These are phyloP conservation scores for Cercospora janseana DNA, from an alignment of 2,329 filamentous ascomycete genomes.

Conservation along the genomic window DNA sequence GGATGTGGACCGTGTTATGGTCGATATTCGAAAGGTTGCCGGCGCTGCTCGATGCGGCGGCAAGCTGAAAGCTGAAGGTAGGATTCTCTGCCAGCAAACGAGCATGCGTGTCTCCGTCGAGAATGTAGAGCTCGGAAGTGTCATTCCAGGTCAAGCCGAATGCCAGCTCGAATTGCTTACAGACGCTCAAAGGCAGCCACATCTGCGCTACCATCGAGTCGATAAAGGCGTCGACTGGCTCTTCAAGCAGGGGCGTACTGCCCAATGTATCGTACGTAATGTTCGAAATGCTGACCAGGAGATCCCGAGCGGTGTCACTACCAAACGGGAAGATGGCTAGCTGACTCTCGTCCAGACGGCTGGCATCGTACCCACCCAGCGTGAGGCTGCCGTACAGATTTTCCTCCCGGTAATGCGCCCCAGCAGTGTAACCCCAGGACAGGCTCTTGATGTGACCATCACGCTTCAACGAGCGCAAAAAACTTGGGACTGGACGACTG, in stretches of 20 bases:
- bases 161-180: slow-evolving; percentile 41
- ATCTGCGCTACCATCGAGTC: slow-evolving; percentile 45
- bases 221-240: slow-evolving; percentile 33
- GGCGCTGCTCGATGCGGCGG: too few relatives aligned
- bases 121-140: slow-evolving; percentile 40
- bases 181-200: slow-evolving; percentile 42
- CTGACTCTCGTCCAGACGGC: too few relatives aligned
- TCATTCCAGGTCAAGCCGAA: slow-evolving; percentile 44
- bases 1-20: slow-evolving; percentile 35
- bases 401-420: slow-evolving; percentile 34
- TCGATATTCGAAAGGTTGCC: too few relatives aligned
- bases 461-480: slow-evolving; percentile 36
- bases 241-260: slow-evolving; percentile 28
- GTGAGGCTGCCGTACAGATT: slow-evolving; percentile 33
- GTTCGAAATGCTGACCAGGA: slow-evolving; percentile 28
- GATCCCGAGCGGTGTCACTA: slow-evolving; percentile 27
- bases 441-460: slow-evolving; percentile 31
- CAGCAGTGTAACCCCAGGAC: slow-evolving; percentile 45
- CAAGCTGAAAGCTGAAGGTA: slow-evolving; percentile 39
- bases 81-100: slow-evolving; percentile 38
- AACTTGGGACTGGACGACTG: slow-evolving; percentile 28
- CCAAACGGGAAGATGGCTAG: too few relatives aligned
- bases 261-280: slow-evolving; percentile 28
- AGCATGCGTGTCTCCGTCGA: slow-evolving; percentile 41
- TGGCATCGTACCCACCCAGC: slow-evolving; percentile 43